Conservation (phyloP, 2,329 filamentous ascomycete species). For the Trichoderma harzianum region DNA sequence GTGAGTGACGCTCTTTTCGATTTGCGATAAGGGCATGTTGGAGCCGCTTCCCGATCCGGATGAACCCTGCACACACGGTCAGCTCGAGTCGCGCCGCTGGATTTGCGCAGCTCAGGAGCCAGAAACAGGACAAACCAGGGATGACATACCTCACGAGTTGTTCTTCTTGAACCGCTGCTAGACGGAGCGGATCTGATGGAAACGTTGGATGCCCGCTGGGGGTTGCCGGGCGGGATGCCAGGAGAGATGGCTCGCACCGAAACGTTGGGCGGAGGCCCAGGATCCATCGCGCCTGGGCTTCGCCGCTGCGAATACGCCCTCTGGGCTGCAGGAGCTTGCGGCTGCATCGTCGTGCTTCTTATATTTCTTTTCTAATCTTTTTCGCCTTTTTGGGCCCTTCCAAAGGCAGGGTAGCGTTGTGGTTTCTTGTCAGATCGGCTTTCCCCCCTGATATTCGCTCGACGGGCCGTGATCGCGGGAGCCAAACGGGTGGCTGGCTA, state of each 20-base stretch:
- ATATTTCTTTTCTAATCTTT: neutral
- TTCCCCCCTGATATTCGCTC: neutral
- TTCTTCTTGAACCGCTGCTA: slow-evolving; percentile 29
- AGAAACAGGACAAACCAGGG: neutral
- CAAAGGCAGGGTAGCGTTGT: neutral
- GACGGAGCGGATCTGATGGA: slow-evolving; percentile 61
- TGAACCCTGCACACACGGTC: slow-evolving; percentile 31
- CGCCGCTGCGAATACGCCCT: slow-evolving; percentile 54
- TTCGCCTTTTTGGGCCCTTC: neutral
- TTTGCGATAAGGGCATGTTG: slow-evolving; percentile 82
- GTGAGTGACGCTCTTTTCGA: slow-evolving; percentile 98
- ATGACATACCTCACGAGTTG: slow-evolving; percentile 34
- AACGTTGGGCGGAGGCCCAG: slow-evolving; percentile 54
- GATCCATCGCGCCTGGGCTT: slow-evolving; percentile 60
- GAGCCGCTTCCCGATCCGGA: slow-evolving; percentile 59
- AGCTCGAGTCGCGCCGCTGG: slow-evolving; percentile 23
- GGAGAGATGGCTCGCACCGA: slow-evolving; percentile 60
- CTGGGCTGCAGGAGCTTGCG: slow-evolving; percentile 46
- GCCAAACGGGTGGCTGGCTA: slow-evolving; percentile 9
- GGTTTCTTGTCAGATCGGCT: neutral
- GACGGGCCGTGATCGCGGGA: slow-evolving; percentile 4
- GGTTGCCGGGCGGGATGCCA: slow-evolving; percentile 50
- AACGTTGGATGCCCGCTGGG: slow-evolving; percentile 59
- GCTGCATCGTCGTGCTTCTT: slow-evolving; percentile 43
- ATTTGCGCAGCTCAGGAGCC: neutral